Base-by-base conservation (phyloP, 495 filamentous ascomycete genomes). In the Aspergillus nidulans region DNA sequence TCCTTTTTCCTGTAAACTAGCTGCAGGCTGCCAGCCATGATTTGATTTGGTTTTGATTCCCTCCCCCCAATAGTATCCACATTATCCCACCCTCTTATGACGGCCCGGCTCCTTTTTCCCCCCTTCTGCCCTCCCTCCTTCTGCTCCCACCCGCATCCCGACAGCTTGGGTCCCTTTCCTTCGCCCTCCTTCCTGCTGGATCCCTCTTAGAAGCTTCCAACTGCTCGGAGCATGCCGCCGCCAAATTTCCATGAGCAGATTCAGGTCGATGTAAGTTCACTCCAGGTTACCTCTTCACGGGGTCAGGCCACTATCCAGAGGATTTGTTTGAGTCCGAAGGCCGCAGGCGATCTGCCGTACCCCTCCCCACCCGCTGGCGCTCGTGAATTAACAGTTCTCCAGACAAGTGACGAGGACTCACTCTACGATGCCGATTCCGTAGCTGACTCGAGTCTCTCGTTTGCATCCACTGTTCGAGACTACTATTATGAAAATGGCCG, bases 401-500 rank as follows among this genome's bases (percentile, higher is more conserved):
- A 75, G 72, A 73, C 67, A 34, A 75, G 69, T 52, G 73, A 76
- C 43, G 71, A 74, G 16, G 74, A 77, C 49, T 70, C 67, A 3
- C 45, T 70, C 49, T 69, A 61, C 52, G 72, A 75, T 49, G 60
- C 69, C 43, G 21, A 69, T 42, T 71, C 73, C 32, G 48, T 78
- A 24, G 25, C 63, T 16, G 69, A 63, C 40, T 69, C 73, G 36
- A 74, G 71, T 25, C 78, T 80, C 4, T 66, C 73, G 43, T 62
- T 79, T 30, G 67, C 65, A 49, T 81, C 78, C 52, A 79, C 71
- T 12, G 70, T 75, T 13, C 67, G 66, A 19, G 70, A 75, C 44
- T 83, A 74, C 63, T 69, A 66, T 58, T 79, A 81, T 55, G 77
- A 84, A 61, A 84, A 84, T 56, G 83, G 83, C 54, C 77, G 83